phyloP scores from a whole-genome alignment of 78 protist species.

The Protostelium mycophagum region DNA sequence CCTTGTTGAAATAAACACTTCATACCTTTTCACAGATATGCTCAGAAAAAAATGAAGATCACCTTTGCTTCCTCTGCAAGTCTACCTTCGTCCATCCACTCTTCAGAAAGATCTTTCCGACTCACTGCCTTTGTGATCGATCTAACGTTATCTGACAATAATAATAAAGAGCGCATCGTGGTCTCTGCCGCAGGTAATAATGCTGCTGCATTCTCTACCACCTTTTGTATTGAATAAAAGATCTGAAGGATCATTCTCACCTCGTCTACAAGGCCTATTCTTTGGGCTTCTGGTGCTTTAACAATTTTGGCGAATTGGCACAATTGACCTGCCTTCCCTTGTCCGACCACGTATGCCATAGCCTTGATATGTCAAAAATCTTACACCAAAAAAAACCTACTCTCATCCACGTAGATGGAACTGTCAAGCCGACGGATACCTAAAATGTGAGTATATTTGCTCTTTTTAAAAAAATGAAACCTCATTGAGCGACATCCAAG shows the following conservation, averaged over 20 bases:
- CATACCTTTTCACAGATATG: too few relatives aligned
- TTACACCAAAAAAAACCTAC: neutral
- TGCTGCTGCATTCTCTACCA: neutral
- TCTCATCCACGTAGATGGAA: neutral
- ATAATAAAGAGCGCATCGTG: neutral
- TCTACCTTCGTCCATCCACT: neutral
- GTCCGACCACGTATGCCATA: neutral
- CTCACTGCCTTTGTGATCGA: neutral
- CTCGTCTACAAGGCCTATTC: neutral
- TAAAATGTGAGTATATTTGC: neutral
- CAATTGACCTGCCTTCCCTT: neutral
- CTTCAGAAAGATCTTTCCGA: neutral
- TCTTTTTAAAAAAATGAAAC: neutral
- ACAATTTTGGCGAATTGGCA: neutral
- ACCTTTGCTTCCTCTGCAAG: neutral
- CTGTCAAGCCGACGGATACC: neutral
- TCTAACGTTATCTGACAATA: neutral
- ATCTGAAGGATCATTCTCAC: neutral
- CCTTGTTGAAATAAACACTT: too few relatives aligned
- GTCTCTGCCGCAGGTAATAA: neutral
- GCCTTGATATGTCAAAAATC: neutral
- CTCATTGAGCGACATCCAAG: neutral
- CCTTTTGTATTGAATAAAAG: neutral
- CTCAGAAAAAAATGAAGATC: too few relatives aligned
- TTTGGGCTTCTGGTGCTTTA: neutral